Percentiles rank a stretch among this genome's conserved stretches.
These are phyloP conservation scores for Trichoderma simmonsii DNA, from an alignment of 2,329 filamentous ascomycete species.

Conservation along the genomic window DNA sequence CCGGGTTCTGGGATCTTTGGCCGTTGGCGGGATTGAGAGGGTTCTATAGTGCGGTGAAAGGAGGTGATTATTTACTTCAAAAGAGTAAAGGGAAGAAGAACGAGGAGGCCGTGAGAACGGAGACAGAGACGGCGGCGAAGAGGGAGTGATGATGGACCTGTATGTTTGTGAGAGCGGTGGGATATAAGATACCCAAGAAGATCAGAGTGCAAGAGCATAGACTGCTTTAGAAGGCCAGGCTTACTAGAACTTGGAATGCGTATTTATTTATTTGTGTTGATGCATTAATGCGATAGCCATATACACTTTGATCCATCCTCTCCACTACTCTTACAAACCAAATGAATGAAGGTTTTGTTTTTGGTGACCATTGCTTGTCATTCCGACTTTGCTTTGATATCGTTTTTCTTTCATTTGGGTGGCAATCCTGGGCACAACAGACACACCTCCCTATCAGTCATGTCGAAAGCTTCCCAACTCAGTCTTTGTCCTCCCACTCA, in stretches of 20 bases:
- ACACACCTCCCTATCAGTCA: slow-evolving; percentile 22
- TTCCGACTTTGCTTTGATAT: not conserved
- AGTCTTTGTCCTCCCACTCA: slow-evolving; percentile 32
- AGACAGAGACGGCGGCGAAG: not conserved
- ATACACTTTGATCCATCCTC: not conserved
- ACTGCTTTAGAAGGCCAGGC: not conserved
- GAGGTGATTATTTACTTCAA: slow-evolving; percentile 46
- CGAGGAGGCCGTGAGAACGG: not conserved
- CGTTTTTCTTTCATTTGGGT: not conserved
- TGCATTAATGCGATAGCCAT: not conserved
- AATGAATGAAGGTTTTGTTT: not conserved
- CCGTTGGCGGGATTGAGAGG: slow-evolving; percentile 46
- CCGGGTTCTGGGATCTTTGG: slow-evolving; percentile 30
- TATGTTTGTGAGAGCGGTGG: not conserved
- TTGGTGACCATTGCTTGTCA: not conserved
- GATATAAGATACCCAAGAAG: not conserved
- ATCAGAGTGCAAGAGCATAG: not conserved
- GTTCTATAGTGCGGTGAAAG: slow-evolving; percentile 43
- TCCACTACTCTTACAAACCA: not conserved
- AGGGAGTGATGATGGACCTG: not conserved
- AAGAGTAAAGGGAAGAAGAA: slow-evolving; percentile 27
- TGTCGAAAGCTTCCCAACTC: slow-evolving; percentile 31
- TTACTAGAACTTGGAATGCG: not conserved
- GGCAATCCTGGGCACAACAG: slow-evolving; percentile 5
- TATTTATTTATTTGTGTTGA: not conserved